Evolutionary conservation across 2,329 filamentous ascomycete species (phyloP), one percentile per base, ranked within the genome.

Genomic region (Incumbomyces delicatus): DNA sequence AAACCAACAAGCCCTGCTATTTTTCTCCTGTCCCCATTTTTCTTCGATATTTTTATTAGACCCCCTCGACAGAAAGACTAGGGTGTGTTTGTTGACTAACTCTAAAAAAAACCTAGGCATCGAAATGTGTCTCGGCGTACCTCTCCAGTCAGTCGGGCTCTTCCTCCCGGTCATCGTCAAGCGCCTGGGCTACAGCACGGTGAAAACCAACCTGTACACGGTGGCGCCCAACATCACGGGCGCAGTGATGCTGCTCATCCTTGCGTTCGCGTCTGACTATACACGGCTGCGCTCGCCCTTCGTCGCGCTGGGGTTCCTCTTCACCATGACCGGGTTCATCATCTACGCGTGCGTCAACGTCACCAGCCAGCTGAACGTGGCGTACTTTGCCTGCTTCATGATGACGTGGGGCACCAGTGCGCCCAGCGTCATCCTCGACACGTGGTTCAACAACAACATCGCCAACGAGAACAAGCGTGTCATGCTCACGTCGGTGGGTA

Each of bases 371-470:
- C 61, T 83, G n/a, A 71, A 74, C 2, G 70, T 87, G 1, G 84
- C 83, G 0, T 88, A 88, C 58, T 87, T 80, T 53, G 82, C 83
- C 4, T 80, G 76, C 46, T 89, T 88, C 62, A 84, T 88, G 81
- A 87, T 88, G 82, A 83, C 80, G 10, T 87, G 83, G 80, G 85
- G 85, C 13, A 87, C 83, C 0, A 81, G 79, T 1, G 83, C 84
- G 0, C 84, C 85, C 0, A 84, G 78, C 0, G 83, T 88, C 7
- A 69, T 89, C 11, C 69, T 81, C 13, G 67, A 79, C 54, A 70
- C 78, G 47, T 83, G 80, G 81, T 88, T 87, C 66, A 89, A 86
- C 66, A 89, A 89, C 69, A 90, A 90, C 60, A 76, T 87, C 47
- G 83, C 84, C 1, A 76, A 89, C 57, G 85, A 89, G 63, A 81